Percentiles rank a stretch among this genome's conserved stretches.
phyloP scores from a whole-genome alignment of 2,329 filamentous ascomycete species.

The Diaporthe vaccinii region DNA sequence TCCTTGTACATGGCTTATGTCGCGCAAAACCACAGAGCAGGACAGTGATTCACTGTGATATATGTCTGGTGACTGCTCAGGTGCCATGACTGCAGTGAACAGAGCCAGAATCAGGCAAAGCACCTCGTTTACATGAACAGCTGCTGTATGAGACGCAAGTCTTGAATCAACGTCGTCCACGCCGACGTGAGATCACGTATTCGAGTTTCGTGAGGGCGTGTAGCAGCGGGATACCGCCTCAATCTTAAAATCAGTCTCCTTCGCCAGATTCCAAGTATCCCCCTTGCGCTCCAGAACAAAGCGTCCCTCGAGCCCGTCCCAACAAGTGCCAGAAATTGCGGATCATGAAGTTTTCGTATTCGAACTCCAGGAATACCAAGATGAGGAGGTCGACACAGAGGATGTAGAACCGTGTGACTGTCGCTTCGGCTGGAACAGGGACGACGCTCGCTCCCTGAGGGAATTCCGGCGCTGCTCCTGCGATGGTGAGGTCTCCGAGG shows the following conservation, averaged over 20 bases:
- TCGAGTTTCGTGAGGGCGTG: neutral
- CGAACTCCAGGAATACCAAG: neutral
- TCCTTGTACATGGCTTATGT: neutral
- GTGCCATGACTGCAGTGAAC: neutral
- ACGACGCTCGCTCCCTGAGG: neutral
- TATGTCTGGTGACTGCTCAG: neutral
- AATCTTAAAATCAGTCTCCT: neutral
- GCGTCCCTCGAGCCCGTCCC: neutral
- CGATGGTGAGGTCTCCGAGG: neutral
- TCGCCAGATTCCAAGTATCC: neutral
- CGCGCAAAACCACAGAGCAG: neutral
- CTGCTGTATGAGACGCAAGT: no score
- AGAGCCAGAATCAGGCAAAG: neutral
- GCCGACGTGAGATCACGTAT: neutral
- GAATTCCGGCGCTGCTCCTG: neutral
- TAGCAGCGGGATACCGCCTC: neutral
- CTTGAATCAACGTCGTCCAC: neutral
- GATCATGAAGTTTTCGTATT: no score
- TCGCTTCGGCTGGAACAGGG: neutral
- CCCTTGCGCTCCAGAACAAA: neutral
- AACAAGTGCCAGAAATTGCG: no score
- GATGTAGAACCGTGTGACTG: neutral
- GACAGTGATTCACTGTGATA: neutral
- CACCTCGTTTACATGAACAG: neutral
- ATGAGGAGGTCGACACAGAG: neutral